A percentile compares a stretch with the other conserved stretches of the same genome.
phyloP scores from a whole-genome alignment of 2,329 filamentous ascomycete genomes.

The Colletotrichum falcatum region DNA sequence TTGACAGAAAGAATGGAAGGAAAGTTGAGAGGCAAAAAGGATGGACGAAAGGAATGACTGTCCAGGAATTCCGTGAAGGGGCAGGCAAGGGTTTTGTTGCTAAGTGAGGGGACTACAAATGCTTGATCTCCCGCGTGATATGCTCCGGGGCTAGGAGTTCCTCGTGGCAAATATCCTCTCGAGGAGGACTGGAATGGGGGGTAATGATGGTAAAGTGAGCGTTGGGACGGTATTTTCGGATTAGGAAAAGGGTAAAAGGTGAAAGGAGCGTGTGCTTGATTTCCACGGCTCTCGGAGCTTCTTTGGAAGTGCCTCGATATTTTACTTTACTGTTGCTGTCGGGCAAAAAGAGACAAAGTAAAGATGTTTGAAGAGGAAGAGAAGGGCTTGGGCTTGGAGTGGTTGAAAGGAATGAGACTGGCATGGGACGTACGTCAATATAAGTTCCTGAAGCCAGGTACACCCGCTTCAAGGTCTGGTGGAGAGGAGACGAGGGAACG shows the following conservation, averaged over 20 bases:
- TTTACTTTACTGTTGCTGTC: conserved; percentile 15
- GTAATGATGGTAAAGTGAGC: conserved; percentile 38
- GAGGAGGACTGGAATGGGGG: conserved; percentile 32
- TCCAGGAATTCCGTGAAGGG: conserved; percentile 40
- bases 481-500: conserved; percentile 32
- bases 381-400: conserved; percentile 12
- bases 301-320: conserved; percentile 14
- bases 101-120: conserved; percentile 20
- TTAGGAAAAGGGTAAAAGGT: conserved; percentile 16
- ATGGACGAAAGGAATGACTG: conserved; percentile 40
- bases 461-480: conserved; percentile 32
- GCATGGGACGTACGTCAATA: conserved; percentile 41
- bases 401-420: conserved; percentile 29
- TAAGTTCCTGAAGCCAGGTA: conserved; percentile 41
- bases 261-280: conserved; percentile 27
- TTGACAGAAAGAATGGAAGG: conserved; percentile 41
- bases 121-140: conserved; percentile 18
- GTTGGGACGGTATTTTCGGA: conserved; percentile 26
- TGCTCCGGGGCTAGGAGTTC: conserved; percentile 16
- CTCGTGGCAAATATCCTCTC: conserved; percentile 21
- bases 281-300: conserved; percentile 10
- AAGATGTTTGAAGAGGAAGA: conserved; percentile 12
- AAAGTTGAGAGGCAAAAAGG: conserved; percentile 34
- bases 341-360: conserved; percentile 8
- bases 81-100: conserved; percentile 39